A percentile compares a stretch with the other conserved stretches of the same genome.
phyloP scores from a whole-genome alignment of 192 early-diverging fungal species.

The Entophlyctis luteolus region DNA sequence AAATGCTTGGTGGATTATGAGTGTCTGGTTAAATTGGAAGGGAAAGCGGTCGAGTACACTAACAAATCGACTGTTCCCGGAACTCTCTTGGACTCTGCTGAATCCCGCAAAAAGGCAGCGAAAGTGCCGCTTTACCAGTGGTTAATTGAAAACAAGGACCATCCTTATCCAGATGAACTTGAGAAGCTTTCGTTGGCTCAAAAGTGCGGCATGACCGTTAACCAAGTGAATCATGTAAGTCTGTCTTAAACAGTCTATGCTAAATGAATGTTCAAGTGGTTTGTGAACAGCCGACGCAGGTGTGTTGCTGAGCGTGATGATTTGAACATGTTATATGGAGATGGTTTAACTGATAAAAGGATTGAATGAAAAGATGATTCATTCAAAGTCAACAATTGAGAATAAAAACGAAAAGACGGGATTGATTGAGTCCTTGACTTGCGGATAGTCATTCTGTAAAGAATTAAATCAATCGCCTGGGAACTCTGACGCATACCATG shows the following conservation, averaged over 20 bases:
- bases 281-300: constrained; percentile 8
- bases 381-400: too few species aligned
- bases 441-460: background rate
- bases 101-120: background rate
- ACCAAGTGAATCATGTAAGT: constrained; percentile 8
- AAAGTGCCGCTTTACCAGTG: constrained; percentile 15
- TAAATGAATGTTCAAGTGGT: background rate
- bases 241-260: background rate
- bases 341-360: too few species aligned
- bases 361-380: too few species aligned
- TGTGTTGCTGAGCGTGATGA: constrained; percentile 12
- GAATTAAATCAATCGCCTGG: background rate
- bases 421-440: background rate
- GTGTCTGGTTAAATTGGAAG: background rate
- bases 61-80: background rate
- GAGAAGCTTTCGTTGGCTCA: constrained; percentile 2
- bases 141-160: constrained; percentile 3
- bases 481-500: constrained; percentile 27
- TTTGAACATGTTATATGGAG: constrained; percentile 17
- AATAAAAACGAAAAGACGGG: too few species aligned
- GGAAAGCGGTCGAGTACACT: background rate
- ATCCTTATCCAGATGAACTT: constrained; percentile 15
- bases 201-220: constrained; percentile 7
- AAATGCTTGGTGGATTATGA: constrained; percentile 15
- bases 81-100: background rate